Conservation (phyloP, 805 yeast species). For the Blastobotrys mokoenaii region DNA sequence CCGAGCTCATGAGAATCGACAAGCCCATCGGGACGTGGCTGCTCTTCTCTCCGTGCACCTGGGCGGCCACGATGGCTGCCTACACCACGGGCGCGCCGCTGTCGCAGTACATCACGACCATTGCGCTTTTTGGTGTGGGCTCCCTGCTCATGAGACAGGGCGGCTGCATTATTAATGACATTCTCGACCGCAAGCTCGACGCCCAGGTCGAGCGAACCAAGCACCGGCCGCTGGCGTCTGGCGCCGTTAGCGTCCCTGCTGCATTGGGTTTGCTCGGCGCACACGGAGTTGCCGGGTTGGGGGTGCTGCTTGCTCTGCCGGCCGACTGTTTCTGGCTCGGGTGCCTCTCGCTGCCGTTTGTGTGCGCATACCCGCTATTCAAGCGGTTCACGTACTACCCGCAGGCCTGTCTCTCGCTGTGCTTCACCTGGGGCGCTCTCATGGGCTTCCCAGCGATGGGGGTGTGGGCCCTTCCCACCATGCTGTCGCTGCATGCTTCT, state of each 20-base stretch:
- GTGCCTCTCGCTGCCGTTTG: slow-evolving; percentile 68
- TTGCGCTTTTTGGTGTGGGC: slow-evolving; percentile 73
- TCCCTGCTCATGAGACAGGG: slow-evolving; percentile 93
- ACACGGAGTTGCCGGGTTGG: slow-evolving; percentile 68
- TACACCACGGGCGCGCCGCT: slow-evolving; percentile 59
- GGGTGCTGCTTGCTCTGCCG: slow-evolving; percentile 65
- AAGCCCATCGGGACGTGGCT: slow-evolving; percentile 94
- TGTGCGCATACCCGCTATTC: slow-evolving; percentile 84
- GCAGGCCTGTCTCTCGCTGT: slow-evolving; percentile 68
- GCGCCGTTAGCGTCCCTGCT: slow-evolving; percentile 60
- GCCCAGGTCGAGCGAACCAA: slow-evolving; percentile 79
- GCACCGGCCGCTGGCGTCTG: slow-evolving; percentile 89
- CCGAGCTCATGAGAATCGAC: slow-evolving; percentile 84
- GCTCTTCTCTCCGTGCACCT: slow-evolving; percentile 73
- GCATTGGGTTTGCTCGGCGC: slow-evolving; percentile 66
- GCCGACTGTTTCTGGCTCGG: slow-evolving; percentile 75
- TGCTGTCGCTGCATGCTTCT: slow-evolving; percentile 68
- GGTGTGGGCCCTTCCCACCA: slow-evolving; percentile 64
- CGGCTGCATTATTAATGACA: slow-evolving; percentile 92
- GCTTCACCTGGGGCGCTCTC: slow-evolving; percentile 92
- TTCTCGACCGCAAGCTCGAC: slow-evolving; percentile 77
- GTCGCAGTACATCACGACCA: slow-evolving; percentile 48
- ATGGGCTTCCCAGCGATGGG: slow-evolving; percentile 97
- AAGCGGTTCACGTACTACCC: slow-evolving; percentile 95
- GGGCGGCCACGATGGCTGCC: slow-evolving; percentile 92